These are phyloP conservation scores for Rhizopogon vulgaris DNA, from an alignment of 768 basidiomycete species.

Conservation along the genomic window DNA sequence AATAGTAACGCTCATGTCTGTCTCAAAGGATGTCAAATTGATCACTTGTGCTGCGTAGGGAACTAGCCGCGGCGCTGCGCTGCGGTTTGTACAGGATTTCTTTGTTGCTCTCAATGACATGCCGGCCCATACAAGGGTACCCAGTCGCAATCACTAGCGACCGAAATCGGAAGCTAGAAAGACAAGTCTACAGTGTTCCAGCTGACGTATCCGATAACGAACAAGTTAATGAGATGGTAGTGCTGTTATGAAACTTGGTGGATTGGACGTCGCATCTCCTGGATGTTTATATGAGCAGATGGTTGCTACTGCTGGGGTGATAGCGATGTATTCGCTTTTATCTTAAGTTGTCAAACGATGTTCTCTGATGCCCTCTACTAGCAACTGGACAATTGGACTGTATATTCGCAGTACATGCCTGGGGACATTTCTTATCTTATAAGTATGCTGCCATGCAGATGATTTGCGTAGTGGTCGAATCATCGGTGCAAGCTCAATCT, in stretches of 20 bases:
- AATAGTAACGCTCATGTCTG: slow-evolving; percentile 12
- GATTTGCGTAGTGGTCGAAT: slow-evolving; percentile 10
- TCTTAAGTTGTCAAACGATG: background rate
- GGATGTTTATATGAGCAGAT: background rate
- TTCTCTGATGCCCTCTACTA: background rate
- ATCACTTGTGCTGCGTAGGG: slow-evolving; percentile 29
- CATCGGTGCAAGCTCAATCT: slow-evolving; percentile 6
- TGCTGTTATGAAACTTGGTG: slow-evolving; percentile 5
- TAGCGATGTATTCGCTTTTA: background rate
- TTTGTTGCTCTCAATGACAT: slow-evolving; percentile 25
- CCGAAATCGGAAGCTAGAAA: slow-evolving; percentile 7
- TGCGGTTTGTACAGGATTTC: slow-evolving; percentile 26
- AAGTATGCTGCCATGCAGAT: slow-evolving; percentile 17
- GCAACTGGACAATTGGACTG: slow-evolving; percentile 21
- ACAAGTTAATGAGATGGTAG: slow-evolving; percentile 9
- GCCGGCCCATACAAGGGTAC: background rate
- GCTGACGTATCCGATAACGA: slow-evolving; percentile 10
- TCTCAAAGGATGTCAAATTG: slow-evolving; percentile 22
- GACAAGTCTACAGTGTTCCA: background rate
- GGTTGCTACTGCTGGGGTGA: slow-evolving; percentile 4
- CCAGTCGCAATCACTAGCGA: slow-evolving; percentile 6
- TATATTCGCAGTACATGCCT: slow-evolving; percentile 14
- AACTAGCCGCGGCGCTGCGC: slow-evolving; percentile 23
- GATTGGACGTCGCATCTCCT: slow-evolving; percentile 1
- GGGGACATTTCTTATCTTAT: slow-evolving; percentile 19